Base-by-base conservation (phyloP, 352 stramenopile species). In the Globisporangium sylvaticum region DNA sequence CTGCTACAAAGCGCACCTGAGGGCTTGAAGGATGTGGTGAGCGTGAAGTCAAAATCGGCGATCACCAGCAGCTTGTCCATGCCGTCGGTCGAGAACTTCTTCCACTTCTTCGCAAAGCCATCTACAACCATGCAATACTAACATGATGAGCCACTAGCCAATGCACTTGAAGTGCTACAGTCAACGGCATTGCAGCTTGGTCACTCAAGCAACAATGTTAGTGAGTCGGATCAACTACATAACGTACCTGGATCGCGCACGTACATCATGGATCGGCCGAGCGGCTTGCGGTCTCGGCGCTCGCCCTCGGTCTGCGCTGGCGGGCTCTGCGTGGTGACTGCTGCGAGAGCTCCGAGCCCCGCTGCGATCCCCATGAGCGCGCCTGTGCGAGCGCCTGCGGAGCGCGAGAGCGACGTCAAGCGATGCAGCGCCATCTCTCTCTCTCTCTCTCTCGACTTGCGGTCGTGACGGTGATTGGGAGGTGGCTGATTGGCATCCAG, bases 21-120 rank as follows among this genome's bases (percentile, higher is more conserved):
- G 18, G 70, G 54, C 37, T 76, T 76, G 60, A 70, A 83, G 62
- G 74, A 81, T 50, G 81, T 76, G 56, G 84, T 91, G 44, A 92
- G 66, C 37, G 83, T 93, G 58, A 84, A 80, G 67, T 93, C 85
- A 67, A 93, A 93, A 54, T 93, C 84, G 34, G 83, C 73, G 53
- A 93, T 90, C 61, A 93, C 75, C 54, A 93, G 58, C 29, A 93
- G 54, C 52, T 88, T 79, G 52, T 80, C 73, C n/a, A 83, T 62
- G 20, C 83, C 84, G 59, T 90, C 84, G 24, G 71, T 71, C 37
- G 70, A 76, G 64, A 93, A 90, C 62, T 89, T 90, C 53, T 80
- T 83, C 75, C 83, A 84, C 71, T 91, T 93, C 54, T 71, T 71
- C 46, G 84, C 81, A 67, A 93, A 91, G 9, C 24, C 76, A 67